These are phyloP conservation scores for Penicillium desertorum DNA, from an alignment of 495 filamentous ascomycete species.

Conservation along the genomic window DNA sequence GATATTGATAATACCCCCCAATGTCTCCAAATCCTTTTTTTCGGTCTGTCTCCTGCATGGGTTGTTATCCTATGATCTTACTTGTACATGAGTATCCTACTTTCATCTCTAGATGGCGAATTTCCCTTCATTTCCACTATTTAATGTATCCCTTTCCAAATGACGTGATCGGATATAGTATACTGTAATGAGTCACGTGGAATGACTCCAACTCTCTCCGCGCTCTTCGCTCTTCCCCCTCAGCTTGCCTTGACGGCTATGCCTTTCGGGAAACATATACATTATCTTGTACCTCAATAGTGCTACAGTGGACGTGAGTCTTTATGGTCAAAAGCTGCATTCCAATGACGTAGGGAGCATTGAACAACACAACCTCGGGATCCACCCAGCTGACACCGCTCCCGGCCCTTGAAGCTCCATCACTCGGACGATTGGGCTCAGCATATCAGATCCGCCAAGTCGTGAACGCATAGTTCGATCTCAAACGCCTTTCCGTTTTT, in stretches of 20 bases:
- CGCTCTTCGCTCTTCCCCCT: background rate
- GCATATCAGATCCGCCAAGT: background rate
- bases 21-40: constrained; percentile 14
- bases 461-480: background rate
- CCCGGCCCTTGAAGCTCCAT: constrained; percentile 16
- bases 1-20: constrained; percentile 39
- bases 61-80: constrained; percentile 3
- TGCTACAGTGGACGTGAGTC: background rate
- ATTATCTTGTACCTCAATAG: background rate
- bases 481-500: background rate
- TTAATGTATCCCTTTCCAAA: background rate
- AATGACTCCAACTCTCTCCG: constrained; percentile 16
- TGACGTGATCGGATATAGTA: background rate
- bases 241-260: background rate
- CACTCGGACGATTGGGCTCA: constrained; percentile 3
- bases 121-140: background rate
- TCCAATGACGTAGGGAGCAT: constrained; percentile 23
- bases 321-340: constrained; percentile 6
- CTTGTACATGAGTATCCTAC: constrained; percentile 11
- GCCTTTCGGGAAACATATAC: background rate
- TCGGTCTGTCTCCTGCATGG: constrained; percentile 4
- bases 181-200: constrained; percentile 8
- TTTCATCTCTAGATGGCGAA: constrained; percentile 3
- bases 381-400: constrained; percentile 31
- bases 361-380: constrained; percentile 22